Evolutionary conservation across 768 basidiomycete genomes (phyloP).

Genomic region (Paxillus involutus): DNA sequence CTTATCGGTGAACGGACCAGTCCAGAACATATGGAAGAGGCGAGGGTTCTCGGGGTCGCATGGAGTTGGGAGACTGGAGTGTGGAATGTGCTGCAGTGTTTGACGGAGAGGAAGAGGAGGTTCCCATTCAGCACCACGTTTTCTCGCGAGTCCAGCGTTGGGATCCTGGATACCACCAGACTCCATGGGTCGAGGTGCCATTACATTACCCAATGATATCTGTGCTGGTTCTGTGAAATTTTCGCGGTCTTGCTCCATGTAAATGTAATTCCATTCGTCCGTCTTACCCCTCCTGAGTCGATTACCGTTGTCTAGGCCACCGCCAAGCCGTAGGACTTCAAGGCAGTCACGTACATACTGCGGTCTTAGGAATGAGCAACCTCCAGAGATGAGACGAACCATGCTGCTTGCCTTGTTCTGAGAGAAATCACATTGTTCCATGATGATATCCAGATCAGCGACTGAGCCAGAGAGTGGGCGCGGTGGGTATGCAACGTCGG

Average conservation of each 20-base stretch:
- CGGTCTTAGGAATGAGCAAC: constrained; percentile 8
- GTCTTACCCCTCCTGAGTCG: constrained; percentile 72
- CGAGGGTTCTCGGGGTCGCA: constrained; percentile 88
- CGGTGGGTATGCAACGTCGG: constrained; percentile 79
- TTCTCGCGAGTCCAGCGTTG: constrained; percentile 56
- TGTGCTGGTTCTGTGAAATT: constrained; percentile 37
- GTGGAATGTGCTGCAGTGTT: constrained; percentile 53
- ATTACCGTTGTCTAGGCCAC: constrained; percentile 80
- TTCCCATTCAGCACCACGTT: constrained; percentile 65
- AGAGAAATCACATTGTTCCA: constrained; percentile 93
- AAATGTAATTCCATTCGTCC: constrained; percentile 89
- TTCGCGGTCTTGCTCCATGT: constrained; percentile 57
- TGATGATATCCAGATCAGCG: constrained; percentile 84
- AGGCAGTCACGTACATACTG: constrained; percentile 98
- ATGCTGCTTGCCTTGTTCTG: constrained; percentile 57
- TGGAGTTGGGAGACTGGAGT: constrained; percentile 52
- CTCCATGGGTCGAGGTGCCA: constrained; percentile 27
- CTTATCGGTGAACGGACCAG: constrained; percentile 97
- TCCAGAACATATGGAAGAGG: constrained; percentile 99
- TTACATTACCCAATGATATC: constrained; percentile 31
- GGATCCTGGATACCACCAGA: constrained; percentile 41
- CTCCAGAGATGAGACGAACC: not conserved
- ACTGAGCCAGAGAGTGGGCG: constrained; percentile 83
- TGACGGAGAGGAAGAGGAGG: constrained; percentile 43
- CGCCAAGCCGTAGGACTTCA: constrained; percentile 90